phyloP scores from a whole-genome alignment of 345 rosid genomes.

The Pistacia vera region DNA sequence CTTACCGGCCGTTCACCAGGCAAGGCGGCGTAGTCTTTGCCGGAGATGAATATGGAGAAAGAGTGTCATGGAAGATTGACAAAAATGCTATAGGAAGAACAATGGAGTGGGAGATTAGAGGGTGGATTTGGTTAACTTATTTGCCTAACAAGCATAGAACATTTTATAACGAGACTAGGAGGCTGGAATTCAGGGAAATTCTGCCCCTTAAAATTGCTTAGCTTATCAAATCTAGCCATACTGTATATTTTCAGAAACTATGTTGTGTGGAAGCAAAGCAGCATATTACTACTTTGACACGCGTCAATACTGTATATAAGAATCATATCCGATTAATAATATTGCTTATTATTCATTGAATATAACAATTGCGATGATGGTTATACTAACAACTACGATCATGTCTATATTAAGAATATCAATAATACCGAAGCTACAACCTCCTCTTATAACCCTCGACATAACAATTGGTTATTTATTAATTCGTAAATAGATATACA shows the following conservation, averaged over 20 bases:
- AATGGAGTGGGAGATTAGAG: constrained; percentile 81
- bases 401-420: too few species aligned
- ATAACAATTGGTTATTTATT: too few species aligned
- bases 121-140: constrained; percentile 89
- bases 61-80: constrained; percentile 74
- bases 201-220: constrained; percentile 56
- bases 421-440: too few species aligned
- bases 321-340: too few species aligned
- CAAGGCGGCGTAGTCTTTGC: constrained; percentile 91
- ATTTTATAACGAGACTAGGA: constrained; percentile 73
- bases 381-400: too few species aligned
- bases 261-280: too few species aligned
- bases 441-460: too few species aligned
- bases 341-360: too few species aligned
- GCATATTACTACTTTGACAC: too few species aligned
- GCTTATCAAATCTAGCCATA: background rate
- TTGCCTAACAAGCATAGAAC: constrained; percentile 88
- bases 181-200: constrained; percentile 69
- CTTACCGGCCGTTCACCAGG: constrained; percentile 69
- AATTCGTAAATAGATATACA: too few species aligned
- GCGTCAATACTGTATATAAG: too few species aligned
- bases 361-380: too few species aligned
- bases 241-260: background rate
- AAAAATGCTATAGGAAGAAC: constrained; percentile 54
- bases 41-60: constrained; percentile 76